Conservation (phyloP, 2,329 filamentous ascomycete species). For the Hypocreales sp. region DNA sequence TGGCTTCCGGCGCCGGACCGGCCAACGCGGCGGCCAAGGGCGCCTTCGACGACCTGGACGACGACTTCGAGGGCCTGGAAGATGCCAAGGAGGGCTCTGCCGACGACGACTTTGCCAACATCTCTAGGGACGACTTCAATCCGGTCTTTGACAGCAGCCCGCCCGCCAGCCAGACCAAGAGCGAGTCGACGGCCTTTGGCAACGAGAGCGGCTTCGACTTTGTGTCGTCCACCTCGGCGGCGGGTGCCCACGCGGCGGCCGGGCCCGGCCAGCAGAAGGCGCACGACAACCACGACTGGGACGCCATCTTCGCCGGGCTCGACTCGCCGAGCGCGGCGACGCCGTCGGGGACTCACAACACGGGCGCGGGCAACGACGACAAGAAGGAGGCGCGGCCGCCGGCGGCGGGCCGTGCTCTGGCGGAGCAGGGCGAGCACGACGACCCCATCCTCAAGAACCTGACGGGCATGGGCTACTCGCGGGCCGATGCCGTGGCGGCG, state of each 20-base stretch:
- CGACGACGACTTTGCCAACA: slow-evolving; percentile 66
- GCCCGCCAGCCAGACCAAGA: slow-evolving; percentile 36
- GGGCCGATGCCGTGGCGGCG: slow-evolving; percentile 58
- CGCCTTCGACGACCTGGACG: slow-evolving; percentile 61
- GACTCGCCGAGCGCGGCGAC: slow-evolving; percentile 34
- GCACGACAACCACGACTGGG: slow-evolving; percentile 66
- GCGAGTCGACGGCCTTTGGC: slow-evolving; percentile 33
- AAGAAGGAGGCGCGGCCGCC: slow-evolving; percentile 11
- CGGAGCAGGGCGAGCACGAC: slow-evolving; percentile 64
- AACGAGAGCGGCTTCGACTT: slow-evolving; percentile 46
- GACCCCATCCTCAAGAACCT: slow-evolving; percentile 83
- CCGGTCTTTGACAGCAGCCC: slow-evolving; percentile 63
- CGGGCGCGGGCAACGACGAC: slow-evolving; percentile 2
- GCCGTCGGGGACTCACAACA: slow-evolving; percentile 4
- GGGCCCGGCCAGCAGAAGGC: slow-evolving; percentile 21
- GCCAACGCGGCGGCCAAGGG: slow-evolving; percentile 24
- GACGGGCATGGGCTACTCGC: slow-evolving; percentile 75
- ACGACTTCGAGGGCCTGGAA: slow-evolving; percentile 68
- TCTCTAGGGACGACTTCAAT: slow-evolving; percentile 68
- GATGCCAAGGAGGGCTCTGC: slow-evolving; percentile 70
- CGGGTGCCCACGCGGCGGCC: slow-evolving; percentile 20
- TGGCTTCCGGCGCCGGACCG: slow-evolving; percentile 7
- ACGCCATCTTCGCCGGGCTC: slow-evolving; percentile 77
- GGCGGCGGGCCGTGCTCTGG: slow-evolving; percentile 47
- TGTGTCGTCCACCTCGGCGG: slow-evolving; percentile 22